These are phyloP conservation scores for Penicillium sp. DNA, from an alignment of 2,329 filamentous ascomycete species.

Conservation along the genomic window DNA sequence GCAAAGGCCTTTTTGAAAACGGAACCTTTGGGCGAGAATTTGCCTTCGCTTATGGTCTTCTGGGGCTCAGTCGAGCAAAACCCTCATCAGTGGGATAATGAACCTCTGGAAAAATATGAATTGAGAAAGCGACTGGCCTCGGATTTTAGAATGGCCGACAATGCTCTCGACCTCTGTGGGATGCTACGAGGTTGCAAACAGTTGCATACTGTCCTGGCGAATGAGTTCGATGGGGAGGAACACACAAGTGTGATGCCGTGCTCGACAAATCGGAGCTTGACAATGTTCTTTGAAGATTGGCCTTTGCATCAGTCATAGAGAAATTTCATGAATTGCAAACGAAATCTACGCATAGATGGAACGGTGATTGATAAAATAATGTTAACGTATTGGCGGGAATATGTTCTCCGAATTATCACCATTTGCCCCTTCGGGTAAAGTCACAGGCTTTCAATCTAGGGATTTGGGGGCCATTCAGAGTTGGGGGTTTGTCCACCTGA, in stretches of 20 bases:
- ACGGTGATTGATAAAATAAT: not conserved
- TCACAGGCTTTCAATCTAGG: too few species aligned
- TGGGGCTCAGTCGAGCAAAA: constrained; percentile 37
- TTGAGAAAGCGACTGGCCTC: constrained; percentile 18
- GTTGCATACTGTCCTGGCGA: constrained; percentile 16
- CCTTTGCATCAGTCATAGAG: not conserved
- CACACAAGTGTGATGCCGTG: constrained; percentile 30
- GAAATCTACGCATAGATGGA: too few species aligned
- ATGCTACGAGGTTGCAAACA: constrained; percentile 14
- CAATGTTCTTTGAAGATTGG: constrained; percentile 9
- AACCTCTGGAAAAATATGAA: constrained; percentile 35
- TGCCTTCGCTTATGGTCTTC: constrained; percentile 25
- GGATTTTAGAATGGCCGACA: constrained; percentile 25
- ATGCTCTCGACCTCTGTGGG: constrained; percentile 19
- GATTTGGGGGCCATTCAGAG: too few species aligned
- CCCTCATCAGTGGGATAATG: constrained; percentile 28
- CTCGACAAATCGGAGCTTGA: constrained; percentile 25
- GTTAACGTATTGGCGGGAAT: too few species aligned
- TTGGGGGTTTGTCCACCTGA: too few species aligned
- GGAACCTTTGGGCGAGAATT: constrained; percentile 15
- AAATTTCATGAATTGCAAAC: not conserved
- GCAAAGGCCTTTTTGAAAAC: constrained; percentile 29
- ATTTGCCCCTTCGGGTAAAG: too few species aligned
- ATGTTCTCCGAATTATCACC: not conserved
- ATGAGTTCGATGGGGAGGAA: constrained; percentile 31